These are phyloP conservation scores for Pseudocercospora cruenta DNA, from an alignment of 2,329 filamentous ascomycete species.

Conservation along the genomic window DNA sequence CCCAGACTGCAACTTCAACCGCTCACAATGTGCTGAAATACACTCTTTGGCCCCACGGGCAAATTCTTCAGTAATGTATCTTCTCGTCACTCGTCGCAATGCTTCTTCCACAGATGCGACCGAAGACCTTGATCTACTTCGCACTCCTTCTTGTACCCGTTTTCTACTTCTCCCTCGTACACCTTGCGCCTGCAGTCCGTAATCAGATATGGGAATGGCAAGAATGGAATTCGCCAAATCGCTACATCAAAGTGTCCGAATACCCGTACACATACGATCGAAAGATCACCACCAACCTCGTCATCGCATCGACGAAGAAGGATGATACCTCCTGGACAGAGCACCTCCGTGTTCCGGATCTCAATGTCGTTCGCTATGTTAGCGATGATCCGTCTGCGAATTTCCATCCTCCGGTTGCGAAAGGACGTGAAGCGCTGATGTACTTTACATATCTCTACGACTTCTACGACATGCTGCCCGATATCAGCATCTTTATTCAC, in stretches of 20 bases:
- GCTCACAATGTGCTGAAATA: background rate
- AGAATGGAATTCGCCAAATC: background rate
- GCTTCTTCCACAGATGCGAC: background rate
- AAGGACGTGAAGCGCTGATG: slow-evolving; percentile 30
- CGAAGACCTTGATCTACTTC: slow-evolving; percentile 3
- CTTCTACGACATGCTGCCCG: slow-evolving; percentile 26
- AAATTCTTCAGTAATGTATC: background rate
- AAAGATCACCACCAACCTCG: slow-evolving; percentile 22
- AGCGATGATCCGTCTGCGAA: slow-evolving; percentile 24
- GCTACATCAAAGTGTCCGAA: background rate
- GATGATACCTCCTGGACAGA: slow-evolving; percentile 29
- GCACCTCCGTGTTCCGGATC: slow-evolving; percentile 21
- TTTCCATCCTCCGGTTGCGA: slow-evolving; percentile 22
- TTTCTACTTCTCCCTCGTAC: slow-evolving; percentile 10
- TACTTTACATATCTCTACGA: slow-evolving; percentile 30
- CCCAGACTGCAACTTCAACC: background rate
- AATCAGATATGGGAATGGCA: slow-evolving; percentile 8
- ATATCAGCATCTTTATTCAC: slow-evolving; percentile 29
- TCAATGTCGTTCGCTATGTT: slow-evolving; percentile 27
- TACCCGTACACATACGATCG: slow-evolving; percentile 2
- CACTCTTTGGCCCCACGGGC: background rate
- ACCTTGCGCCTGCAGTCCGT: slow-evolving; percentile 9
- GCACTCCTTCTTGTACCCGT: slow-evolving; percentile 6
- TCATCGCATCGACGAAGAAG: slow-evolving; percentile 22
- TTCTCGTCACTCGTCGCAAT: background rate